Evolutionary conservation across 2,329 filamentous ascomycete species (phyloP), one percentile per base, ranked within the genome.

Genomic region (Ascochyta rabiei): DNA sequence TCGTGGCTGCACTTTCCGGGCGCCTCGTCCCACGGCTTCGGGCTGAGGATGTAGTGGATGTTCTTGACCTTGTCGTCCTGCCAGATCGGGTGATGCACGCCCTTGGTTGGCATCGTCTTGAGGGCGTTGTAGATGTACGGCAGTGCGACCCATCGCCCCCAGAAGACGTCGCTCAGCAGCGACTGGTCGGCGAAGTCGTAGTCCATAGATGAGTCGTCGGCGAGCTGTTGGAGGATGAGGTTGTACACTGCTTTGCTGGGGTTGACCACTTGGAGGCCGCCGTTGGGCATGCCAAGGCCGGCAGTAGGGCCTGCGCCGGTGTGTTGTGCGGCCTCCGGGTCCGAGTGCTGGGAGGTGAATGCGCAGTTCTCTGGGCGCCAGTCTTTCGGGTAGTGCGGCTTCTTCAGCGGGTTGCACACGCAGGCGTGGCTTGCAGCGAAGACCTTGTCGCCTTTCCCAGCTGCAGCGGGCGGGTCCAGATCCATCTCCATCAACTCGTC

Each of bases 401-500:
- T 91, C 64, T 85, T 82, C 61, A 92, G 78, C 19, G 91, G 91
- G 76, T 96, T 96, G 79, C 91, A 96, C 16, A 91, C 86, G 75
- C 91, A 96, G 5, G 91, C 91, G 76, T 93, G 90, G 60, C 86
- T 86, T 4, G 91, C 90, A 1, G 90, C 91, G 75, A 96, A 93
- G 30, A 96, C 89, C 39, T 84, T 81, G 39, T 81, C 71, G 19
- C 88, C 85, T 16, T 77, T 78, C 10, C 82, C 86, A 1, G 66
- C 78, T 54, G 80, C 55, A 37, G 76, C 77, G 0, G 84, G 79
- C 18, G 78, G 69, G 74, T 93, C 90, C 40, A 96, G 83, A 57
- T 84, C 79, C 44, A 96, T 66, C n/a, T 90, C 86, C 90, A 96
- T 96, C 63, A 96, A 79, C 78, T 96, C 91, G 73, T 96, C 92